Evolutionary conservation across 2,329 filamentous ascomycete species (phyloP), one percentile per base, ranked within the genome.

Genomic region (Calonectria pseudoreteaudii): DNA sequence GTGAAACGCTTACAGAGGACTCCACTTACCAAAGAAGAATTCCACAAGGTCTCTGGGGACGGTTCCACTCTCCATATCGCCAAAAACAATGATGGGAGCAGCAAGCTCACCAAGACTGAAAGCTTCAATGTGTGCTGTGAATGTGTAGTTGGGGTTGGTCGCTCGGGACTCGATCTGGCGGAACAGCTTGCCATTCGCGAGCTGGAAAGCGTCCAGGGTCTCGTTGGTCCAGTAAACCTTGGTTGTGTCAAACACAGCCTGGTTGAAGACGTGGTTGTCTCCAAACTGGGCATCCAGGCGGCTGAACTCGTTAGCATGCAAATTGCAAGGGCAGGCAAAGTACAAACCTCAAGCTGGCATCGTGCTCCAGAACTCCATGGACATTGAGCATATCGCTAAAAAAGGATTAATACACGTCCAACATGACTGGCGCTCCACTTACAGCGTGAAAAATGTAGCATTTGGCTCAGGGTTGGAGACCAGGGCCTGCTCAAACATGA

Each of bases 261-360:
- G 53, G 20, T 60, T 60, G 53, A 60, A 60, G 11, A 60, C 53
- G 14, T 60, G 53, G n/a, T 60, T 60, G n/a, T 60, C 38, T 60
- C 53, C 53, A 26, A 60, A 60, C 5, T 23, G n/a, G 31, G 53
- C 53, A 4, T 60, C 53, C 53, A 60, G 53, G 14, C 53, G 53
- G 20, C 53, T 60, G 30, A 1, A 16, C 8, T 26, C 4, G 11
- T 60, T 38, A 60, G 31, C 31, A 26, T 38, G 11, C 16, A 8
- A 16, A 16, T 14, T 23, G 18, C 23, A 7, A 10, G 4, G 11
- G 31, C 23, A 26, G 53, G 14, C 20, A 36, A 26, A 26, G 10
- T 38, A n/a, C 20, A 14, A 14, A 60, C 53, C 53, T 60, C n/a
- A 60, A 14, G 14, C 53, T 60, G 4, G 53, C 53, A 6, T 60